A percentile compares a stretch with the other conserved stretches of the same genome.
phyloP scores from a whole-genome alignment of 371 early-diverging fungal species.

The Dichotomocladium elegans region DNA sequence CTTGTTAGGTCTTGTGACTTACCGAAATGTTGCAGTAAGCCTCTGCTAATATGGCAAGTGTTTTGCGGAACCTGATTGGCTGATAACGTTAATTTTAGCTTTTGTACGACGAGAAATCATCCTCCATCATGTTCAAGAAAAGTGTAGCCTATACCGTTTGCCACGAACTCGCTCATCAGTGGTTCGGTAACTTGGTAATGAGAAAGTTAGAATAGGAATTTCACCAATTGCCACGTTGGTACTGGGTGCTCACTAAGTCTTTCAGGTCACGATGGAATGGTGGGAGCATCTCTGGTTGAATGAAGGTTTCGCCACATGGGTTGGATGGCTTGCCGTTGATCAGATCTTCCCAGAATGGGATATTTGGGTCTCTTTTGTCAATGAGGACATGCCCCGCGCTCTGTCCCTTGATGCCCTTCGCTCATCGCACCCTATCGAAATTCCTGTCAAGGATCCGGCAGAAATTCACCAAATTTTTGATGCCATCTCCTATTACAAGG shows the following conservation, averaged over 20 bases:
- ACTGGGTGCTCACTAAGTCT: neutral
- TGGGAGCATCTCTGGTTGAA: slow-evolving; percentile 95
- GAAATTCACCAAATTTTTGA: slow-evolving; percentile 81
- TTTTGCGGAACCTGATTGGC: neutral
- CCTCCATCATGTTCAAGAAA: slow-evolving; percentile 68
- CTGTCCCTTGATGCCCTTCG: slow-evolving; percentile 73
- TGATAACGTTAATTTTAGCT: slow-evolving; percentile 25
- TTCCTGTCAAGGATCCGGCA: slow-evolving; percentile 72
- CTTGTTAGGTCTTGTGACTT: slow-evolving; percentile 70
- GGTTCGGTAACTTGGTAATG: slow-evolving; percentile 89
- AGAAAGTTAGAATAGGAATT: neutral
- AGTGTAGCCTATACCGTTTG: slow-evolving; percentile 82
- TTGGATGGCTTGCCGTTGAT: slow-evolving; percentile 80
- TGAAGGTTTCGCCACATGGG: slow-evolving; percentile 95
- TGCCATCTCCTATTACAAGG: slow-evolving; percentile 81
- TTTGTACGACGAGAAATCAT: slow-evolving; percentile 69
- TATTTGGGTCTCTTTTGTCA: slow-evolving; percentile 78
- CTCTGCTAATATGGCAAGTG: neutral
- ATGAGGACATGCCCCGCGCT: slow-evolving; percentile 69
- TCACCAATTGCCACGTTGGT: too few relatives aligned
- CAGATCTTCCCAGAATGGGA: slow-evolving; percentile 78
- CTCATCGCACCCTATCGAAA: slow-evolving; percentile 84
- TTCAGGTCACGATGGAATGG: slow-evolving; percentile 67
- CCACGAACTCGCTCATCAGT: slow-evolving; percentile 94
- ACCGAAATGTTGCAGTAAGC: slow-evolving; percentile 62